Base-by-base conservation (phyloP, 257 asterid genomes). In the Primulina tabacum region DNA sequence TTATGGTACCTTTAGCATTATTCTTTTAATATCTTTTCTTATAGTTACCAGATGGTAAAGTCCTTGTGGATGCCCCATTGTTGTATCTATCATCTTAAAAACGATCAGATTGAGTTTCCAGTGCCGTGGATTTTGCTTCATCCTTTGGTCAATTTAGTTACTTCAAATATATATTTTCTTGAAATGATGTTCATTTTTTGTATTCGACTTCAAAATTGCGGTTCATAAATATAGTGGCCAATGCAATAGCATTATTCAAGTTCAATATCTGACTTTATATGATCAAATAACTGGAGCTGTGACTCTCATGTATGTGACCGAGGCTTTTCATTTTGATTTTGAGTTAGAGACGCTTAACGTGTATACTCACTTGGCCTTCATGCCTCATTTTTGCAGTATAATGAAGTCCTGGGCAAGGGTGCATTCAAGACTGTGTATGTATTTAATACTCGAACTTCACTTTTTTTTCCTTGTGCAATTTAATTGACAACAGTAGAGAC, bases 371-470 rank as follows among this genome's bases (percentile, higher is more conserved):
- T 67, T 68, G 71, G 37, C 34, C 38, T 47, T 66, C 3, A n/a
- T 62, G 53, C 62, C 73, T 67, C 6, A 52, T 59, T 77, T 77
- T 78, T 82, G 82, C 96, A 89, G 92, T 82, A 81, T 75, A 75
- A 66, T 47, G 95, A 87, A 75, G 84, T 87, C 57, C 55, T 90
- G 90, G 96, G 95, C 80, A 86, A 84, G 80, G 96, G 95, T 63
- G 95, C 96, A 56, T 87, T 86, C 82, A 90, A 90, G 86, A 87
- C 89, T 72, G 90, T 86, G 96, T 90, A 86, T 69, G 92, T 69
- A 67, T 66, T 71, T 70, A 40, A 64, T 68, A 38, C 69, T 66
- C 17, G 4, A 11, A 43, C 66, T 21, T 30, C 56, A 26, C 53
- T 38, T 14, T 24, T 40, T 53, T 5, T 65, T 37, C 28, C n/a